Conservation (phyloP, 805 yeast genomes). For the Saccharomycopsis sp. region DNA sequence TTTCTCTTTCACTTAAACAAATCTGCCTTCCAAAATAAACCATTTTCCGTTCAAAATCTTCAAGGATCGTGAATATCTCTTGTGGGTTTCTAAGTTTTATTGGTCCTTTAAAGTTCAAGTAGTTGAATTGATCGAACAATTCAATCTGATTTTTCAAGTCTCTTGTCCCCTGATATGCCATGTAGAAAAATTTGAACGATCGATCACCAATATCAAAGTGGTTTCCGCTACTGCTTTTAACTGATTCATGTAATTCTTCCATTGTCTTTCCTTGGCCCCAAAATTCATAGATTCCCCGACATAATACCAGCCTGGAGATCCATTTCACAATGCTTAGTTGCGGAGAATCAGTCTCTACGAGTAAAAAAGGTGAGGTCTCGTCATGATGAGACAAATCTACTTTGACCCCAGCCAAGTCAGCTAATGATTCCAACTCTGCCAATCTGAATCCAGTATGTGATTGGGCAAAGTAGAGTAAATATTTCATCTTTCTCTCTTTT, state of each 20-base stretch:
- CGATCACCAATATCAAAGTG: constrained; percentile 25
- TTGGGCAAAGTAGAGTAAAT: constrained; percentile 80
- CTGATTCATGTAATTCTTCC: constrained; percentile 50
- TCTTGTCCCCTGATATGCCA: constrained; percentile 68
- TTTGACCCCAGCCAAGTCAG: constrained; percentile 48
- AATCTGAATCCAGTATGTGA: constrained; percentile 68
- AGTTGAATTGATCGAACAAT: constrained; percentile 65
- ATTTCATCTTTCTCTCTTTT: constrained; percentile 37
- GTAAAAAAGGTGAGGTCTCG: constrained; percentile 60
- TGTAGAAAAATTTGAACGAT: constrained; percentile 76
- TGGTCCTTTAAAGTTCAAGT: constrained; percentile 67
- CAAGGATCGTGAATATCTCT: constrained; percentile 61
- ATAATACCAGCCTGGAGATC: constrained; percentile 60
- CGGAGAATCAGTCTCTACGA: constrained; percentile 45
- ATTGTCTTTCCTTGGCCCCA: constrained; percentile 67
- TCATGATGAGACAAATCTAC: constrained; percentile 56
- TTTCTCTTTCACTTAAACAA: constrained; percentile 51
- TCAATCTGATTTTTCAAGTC: constrained; percentile 42
- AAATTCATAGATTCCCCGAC: constrained; percentile 72
- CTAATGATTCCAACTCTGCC: constrained; percentile 82
- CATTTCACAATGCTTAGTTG: constrained; percentile 29
- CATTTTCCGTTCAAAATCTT: constrained; percentile 57
- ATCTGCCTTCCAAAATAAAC: constrained; percentile 76
- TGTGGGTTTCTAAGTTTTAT: constrained; percentile 76
- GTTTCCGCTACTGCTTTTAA: constrained; percentile 30